Conservation (phyloP, 148 eudicot species). For the Euryodendron excelsum region DNA sequence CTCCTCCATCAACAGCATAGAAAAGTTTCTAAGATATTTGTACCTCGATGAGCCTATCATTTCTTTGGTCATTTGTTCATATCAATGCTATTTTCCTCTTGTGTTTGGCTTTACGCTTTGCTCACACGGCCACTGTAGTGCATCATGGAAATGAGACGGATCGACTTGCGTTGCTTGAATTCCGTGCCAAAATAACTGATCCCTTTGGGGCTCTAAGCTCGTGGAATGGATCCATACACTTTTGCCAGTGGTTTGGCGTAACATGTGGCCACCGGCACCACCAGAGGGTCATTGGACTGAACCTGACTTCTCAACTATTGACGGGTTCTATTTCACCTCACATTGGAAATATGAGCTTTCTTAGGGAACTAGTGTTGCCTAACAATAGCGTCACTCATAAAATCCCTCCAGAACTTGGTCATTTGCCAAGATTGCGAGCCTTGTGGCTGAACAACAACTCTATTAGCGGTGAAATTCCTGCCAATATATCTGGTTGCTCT, state of each 20-base stretch:
- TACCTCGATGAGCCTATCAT: too few species aligned
- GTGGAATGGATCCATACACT: neutral
- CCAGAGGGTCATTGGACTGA: neutral
- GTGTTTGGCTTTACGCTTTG: too few species aligned
- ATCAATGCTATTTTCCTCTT: too few species aligned
- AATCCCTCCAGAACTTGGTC: neutral
- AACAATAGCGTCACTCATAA: neutral
- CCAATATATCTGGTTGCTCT: constrained; percentile 1
- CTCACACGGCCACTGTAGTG: too few species aligned
- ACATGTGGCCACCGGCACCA: neutral
- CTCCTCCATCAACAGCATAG: too few species aligned
- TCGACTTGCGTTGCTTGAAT: neutral
- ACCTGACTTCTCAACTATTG: neutral
- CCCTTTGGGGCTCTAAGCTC: neutral
- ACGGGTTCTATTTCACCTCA: neutral
- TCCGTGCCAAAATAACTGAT: neutral
- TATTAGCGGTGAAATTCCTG: neutral
- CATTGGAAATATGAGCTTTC: neutral
- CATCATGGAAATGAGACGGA: neutral
- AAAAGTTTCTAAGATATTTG: too few species aligned
- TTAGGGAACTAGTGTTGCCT: neutral
- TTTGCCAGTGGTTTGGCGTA: neutral
- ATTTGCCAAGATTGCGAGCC: neutral
- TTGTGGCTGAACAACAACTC: neutral
- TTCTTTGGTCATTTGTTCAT: too few species aligned